Evolutionary conservation across 2,329 filamentous ascomycete genomes (phyloP), one percentile per base, ranked within the genome.

Genomic region (Aspergillus melleus): DNA sequence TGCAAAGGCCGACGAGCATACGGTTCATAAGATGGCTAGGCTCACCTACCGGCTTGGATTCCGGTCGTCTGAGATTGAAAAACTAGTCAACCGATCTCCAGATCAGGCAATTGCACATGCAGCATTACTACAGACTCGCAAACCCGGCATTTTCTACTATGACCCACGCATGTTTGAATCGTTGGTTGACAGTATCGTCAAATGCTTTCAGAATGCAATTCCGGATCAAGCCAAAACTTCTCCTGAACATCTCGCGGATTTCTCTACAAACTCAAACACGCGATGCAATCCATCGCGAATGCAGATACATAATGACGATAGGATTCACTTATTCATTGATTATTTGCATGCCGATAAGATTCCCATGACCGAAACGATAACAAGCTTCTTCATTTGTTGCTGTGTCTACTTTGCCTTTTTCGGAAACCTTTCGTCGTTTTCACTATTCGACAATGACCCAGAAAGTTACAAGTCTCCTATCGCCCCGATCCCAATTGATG

Each of bases 361-460:
- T 53, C 42, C 16, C 14, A 44, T 60, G 22, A 12, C 57, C 11
- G 62, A 64, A 24, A 65, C 22, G 19, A n/a, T 61, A 26, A 54
- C 54, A 12, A 49, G 57, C 44, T 61, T 64, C 50, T 69, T 68
- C 56, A 61, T 70, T 22, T 50, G 65, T 14, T 55, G 58, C 29
- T 69, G 64, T 63, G 60, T 70, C 29, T 70, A 70, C 63, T 64
- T 68, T 26, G 58, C 64, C 36, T 68, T 70, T 50, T 68, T 71
- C 52, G 61, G 63, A 49, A 61, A 63, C 19, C 52, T 32, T 44
- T 14, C 20, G 14, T 32, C 11, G 22, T 44, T 32, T 32, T 42
- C n/a, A 42, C 24, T 32, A 32, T 8, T 32, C 30, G 30, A 11
- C 11, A 56, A 30, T 49, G 42, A n/a, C 44, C 53, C 49, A 44